Evolutionary conservation across 768 basidiomycete genomes (phyloP).

Genomic region (Phanerochaete sordida): DNA sequence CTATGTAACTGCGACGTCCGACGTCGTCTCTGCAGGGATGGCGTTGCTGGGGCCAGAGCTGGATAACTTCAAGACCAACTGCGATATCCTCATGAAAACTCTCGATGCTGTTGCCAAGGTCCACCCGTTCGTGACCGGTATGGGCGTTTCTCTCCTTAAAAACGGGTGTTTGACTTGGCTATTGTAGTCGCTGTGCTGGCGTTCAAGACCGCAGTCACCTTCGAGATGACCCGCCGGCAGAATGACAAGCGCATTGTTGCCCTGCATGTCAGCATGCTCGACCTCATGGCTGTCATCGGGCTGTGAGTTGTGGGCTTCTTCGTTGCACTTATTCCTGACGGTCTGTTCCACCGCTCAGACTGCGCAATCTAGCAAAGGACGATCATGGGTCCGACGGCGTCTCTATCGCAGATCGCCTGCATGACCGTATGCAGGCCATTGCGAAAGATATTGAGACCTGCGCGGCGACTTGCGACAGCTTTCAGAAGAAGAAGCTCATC

Average conservation of each 20-base stretch:
- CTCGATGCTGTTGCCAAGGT: constrained; percentile 10
- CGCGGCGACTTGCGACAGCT: constrained; percentile 4
- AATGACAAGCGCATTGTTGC: constrained; percentile 8
- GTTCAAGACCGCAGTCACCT: constrained; percentile 3
- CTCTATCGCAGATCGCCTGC: not conserved
- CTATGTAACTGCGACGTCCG: not conserved
- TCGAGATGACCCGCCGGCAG: constrained; percentile 5
- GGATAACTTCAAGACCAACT: constrained; percentile 9
- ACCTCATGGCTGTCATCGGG: constrained; percentile 5
- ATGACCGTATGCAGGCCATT: not conserved
- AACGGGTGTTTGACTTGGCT: not conserved
- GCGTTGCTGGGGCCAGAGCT: constrained; percentile 3
- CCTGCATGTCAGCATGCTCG: constrained; percentile 7
- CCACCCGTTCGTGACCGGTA: constrained; percentile 10
- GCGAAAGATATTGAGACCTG: constrained; percentile 7
- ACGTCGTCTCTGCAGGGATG: not conserved
- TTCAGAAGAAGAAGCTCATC: constrained; percentile 8
- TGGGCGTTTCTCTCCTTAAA: not conserved
- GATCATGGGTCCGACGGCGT: constrained; percentile 1
- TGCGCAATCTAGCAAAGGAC: not conserved
- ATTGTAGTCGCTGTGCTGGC: constrained; percentile 5
- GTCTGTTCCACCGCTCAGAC: not conserved
- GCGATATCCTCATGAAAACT: constrained; percentile 2
- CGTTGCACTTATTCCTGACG: not conserved
- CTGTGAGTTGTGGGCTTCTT: not conserved